Evolutionary conservation across 257 asterid species (phyloP), one percentile per base, ranked within the genome.

Genomic region (Lantana camara): DNA sequence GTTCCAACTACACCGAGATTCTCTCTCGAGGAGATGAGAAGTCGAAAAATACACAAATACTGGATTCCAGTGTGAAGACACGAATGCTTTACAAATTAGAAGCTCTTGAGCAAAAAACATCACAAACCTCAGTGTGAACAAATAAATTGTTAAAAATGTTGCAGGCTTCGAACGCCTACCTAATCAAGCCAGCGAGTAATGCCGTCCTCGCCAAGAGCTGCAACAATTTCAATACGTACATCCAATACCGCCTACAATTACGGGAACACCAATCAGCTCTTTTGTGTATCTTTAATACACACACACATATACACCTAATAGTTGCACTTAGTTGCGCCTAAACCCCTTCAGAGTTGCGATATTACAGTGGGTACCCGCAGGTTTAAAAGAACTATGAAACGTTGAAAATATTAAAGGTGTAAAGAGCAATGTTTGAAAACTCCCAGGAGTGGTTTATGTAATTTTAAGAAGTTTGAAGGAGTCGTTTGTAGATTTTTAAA

Each of bases 131-230:
- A 51, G 69, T 6, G 20, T 46, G 52, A 73, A 67, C 38, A 73
- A 42, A n/a, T n/a, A n/a, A n/a, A 73, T 29, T 29, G 60, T 32
- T 41, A 15, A 22, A 14, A 50, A 57, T n/a, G 6, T 11, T 52
- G 23, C 62, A 14, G 60, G 53, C 32, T 65, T 37, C 50, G 24
- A 30, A 67, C 32, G 44, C 74, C 75, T 90, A 90, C 74, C 75
- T 90, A 90, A 71, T 90, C 96, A 58, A 94, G 95, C 99, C 99
- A 94, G 68, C 97, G 95, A 46, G 97, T 83, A 20, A 94, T 78
- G 22, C 99, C 99, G 53, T 94, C 99, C 71, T 94, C 97, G 48
- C 97, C 97, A 17, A 83, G 78, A 10, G 96, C 85, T 45, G 99
- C 99, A 66, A 94, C 79, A 45, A 94, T 81, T 73, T 90, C 99